phyloP scores from a whole-genome alignment of 2,329 filamentous ascomycete species.

The Trichoderma sp. region DNA sequence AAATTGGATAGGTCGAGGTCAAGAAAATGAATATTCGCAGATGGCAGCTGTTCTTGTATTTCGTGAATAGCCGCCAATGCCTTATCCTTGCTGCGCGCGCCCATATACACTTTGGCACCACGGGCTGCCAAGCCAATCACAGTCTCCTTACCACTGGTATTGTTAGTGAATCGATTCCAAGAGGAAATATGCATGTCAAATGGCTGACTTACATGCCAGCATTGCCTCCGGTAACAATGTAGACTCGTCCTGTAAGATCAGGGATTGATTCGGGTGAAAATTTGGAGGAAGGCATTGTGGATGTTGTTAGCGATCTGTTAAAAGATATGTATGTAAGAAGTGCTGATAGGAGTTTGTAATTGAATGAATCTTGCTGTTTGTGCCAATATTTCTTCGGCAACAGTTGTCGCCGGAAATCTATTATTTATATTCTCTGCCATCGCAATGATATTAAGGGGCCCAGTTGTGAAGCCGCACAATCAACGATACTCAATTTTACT shows the following conservation, averaged over 20 bases:
- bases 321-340: no score
- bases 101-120: constrained; percentile 41
- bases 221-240: constrained; percentile 45
- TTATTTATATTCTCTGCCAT: not conserved
- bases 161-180: not conserved
- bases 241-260: constrained; percentile 41
- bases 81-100: constrained; percentile 36
- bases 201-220: constrained; percentile 41
- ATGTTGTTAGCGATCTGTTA: not conserved
- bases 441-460: not conserved
- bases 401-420: not conserved
- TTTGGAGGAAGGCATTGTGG: constrained; percentile 20
- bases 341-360: not conserved
- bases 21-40: constrained; percentile 34
- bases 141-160: constrained; percentile 34
- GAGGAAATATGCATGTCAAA: no score
- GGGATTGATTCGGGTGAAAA: constrained; percentile 43
- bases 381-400: not conserved
- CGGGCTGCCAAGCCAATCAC: constrained; percentile 36
- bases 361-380: not conserved
- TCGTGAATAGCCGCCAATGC: constrained; percentile 31
- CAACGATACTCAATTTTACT: not conserved
- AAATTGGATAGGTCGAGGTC: constrained; percentile 37
- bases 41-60: constrained; percentile 33
- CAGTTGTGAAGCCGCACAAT: not conserved